Evolutionary conservation across 352 stramenopile species (phyloP), one percentile per base, ranked within the genome.

Genomic region (Globisporangium cylindrosporum): DNA sequence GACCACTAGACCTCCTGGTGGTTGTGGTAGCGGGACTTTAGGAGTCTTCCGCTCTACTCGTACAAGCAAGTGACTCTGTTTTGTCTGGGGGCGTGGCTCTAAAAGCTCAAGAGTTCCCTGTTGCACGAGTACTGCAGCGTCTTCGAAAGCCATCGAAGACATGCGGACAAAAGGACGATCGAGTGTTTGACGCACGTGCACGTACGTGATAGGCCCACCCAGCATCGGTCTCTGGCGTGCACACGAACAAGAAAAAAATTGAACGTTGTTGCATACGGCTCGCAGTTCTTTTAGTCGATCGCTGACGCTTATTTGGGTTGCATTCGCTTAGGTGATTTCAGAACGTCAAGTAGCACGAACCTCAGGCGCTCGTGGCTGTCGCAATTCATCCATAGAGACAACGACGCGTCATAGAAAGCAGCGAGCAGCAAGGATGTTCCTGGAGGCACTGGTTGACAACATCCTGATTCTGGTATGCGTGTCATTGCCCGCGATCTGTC

Each of bases 261-360:
- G 18, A 15, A 22, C 15, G 4, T 60, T 25, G 34, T 60, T 43
- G 54, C 54, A 41, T 12, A 60, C 54, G 27, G 54, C 27, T 22
- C 27, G 27, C 54, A 8, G 54, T 10, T n/a, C 41, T n/a, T 60
- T 60, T 60, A 60, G 54, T 60, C 54, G 18, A 60, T 24, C 54
- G 15, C 2, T 25, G 27, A 25, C 54, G 18, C 15, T 43, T 32
- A 9, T 43, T 43, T 20, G 15, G 10, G 18, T 10, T 60, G 54
- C 15, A 43, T 27, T 60, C 54, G 3, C 54, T 43, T 27, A 22
- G 14, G 18, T 12, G 18, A 27, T 24, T 34, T 32, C 27, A 60
- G 54, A 59, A 29, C 29, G 18, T 60, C 54, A 22, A 60, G 27
- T 14, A 60, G 25, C 27, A 27, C 54, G 25, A 38, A 14, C 54